Conservation (phyloP, 2,329 filamentous ascomycete genomes). For the Tolypocladium pustulatum region DNA sequence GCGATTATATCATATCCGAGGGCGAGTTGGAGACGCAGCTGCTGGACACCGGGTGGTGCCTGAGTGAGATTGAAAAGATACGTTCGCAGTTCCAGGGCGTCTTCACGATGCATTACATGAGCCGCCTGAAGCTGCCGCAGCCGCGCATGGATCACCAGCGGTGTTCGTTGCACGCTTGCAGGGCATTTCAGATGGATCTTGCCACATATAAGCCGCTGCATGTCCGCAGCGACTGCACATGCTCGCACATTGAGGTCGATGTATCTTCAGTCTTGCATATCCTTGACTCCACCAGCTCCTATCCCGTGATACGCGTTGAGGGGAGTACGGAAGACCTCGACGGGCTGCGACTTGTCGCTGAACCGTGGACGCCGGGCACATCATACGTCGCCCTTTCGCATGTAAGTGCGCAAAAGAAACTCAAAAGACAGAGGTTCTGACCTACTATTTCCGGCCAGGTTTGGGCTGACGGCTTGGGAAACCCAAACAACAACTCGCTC, state of each 20-base stretch:
- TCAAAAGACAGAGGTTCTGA: neutral
- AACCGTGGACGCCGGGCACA: conserved; percentile 10
- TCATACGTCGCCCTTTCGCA: conserved; percentile 25
- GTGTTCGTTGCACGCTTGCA: conserved; percentile 15
- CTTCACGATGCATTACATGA: conserved; percentile 13
- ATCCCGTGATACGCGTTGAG: conserved; percentile 9
- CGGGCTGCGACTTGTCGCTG: conserved; percentile 9
- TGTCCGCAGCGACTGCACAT: conserved; percentile 8
- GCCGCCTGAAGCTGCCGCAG: conserved; percentile 8
- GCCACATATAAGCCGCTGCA: conserved; percentile 15
- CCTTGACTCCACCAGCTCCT: conserved; percentile 7
- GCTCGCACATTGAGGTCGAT: conserved; percentile 11
- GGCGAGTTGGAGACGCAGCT: conserved; percentile 13
- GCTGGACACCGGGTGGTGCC: conserved; percentile 19
- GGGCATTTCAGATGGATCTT: conserved; percentile 19
- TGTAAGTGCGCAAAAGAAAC: conserved; percentile 4
- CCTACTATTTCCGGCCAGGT: conserved; percentile 8
- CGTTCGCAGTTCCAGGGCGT: conserved; percentile 11
- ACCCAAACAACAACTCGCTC: conserved; percentile 17
- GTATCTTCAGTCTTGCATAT: conserved; percentile 6
- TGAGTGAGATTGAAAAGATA: conserved; percentile 18
- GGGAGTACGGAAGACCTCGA: neutral
- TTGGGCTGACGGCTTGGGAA: conserved; percentile 25
- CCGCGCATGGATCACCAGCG: conserved; percentile 9
- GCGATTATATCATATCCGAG: conserved; percentile 7